Percentiles rank a stretch among this genome's conserved stretches.
Evolutionary conservation across 306 rosid genomes (phyloP).

Genomic region (Cicer arietinum): DNA sequence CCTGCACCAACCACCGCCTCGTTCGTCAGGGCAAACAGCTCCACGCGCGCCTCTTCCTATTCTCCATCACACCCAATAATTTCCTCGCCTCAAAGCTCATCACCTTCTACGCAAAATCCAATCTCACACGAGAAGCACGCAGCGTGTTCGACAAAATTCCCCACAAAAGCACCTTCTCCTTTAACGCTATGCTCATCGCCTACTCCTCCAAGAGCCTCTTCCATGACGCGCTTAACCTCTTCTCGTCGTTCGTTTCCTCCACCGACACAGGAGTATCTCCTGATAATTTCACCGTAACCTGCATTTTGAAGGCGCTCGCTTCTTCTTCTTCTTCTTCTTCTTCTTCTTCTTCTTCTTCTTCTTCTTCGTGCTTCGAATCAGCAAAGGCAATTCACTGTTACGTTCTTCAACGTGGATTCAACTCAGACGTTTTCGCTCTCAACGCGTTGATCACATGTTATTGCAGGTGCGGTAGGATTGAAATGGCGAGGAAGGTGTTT

Average conservation of each 20-base stretch:
- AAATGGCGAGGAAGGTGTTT: conserved; percentile 63
- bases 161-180: conserved; percentile 63
- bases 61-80: conserved; percentile 71
- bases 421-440: conserved; percentile 63
- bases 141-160: conserved; percentile 71
- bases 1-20: conserved; percentile 62
- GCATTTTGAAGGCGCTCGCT: conserved; percentile 68
- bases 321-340: conserved; percentile 44
- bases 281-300: conserved; percentile 61
- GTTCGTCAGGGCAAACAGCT: conserved; percentile 75
- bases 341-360: conserved; percentile 57
- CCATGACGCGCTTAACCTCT: conserved; percentile 57
- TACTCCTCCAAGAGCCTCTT: conserved; percentile 60
- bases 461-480: conserved; percentile 66
- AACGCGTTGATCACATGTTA: conserved; percentile 72
- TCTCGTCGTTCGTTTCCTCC: conserved; percentile 51
- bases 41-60: conserved; percentile 73
- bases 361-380: conserved; percentile 34
- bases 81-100: conserved; percentile 87
- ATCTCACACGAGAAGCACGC: conserved; percentile 57
- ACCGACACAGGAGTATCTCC: conserved; percentile 44
- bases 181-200: conserved; percentile 80
- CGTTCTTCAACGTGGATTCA: conserved; percentile 55
- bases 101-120: conserved; percentile 58
- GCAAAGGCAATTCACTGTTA: conserved; percentile 66